Percentiles rank a stretch among this genome's conserved stretches.
Evolutionary conservation across 768 basidiomycete genomes (phyloP).

Genomic region (Lactifluus volemus): DNA sequence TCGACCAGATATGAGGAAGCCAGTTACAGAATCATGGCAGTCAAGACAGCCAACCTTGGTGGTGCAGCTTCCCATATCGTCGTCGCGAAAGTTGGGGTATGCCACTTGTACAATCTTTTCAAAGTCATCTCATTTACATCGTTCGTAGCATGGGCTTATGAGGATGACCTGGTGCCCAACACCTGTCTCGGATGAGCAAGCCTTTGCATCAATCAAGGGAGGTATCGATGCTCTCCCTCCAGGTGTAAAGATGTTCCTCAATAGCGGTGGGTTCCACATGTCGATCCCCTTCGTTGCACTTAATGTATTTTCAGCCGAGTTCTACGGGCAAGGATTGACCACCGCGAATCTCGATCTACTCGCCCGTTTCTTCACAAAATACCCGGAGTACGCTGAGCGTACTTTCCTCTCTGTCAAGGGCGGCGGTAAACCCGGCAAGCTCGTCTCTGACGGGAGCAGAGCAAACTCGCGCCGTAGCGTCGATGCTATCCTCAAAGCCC

Average conservation of each 20-base stretch:
- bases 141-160: slow-evolving; percentile 42
- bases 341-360: slow-evolving; percentile 42
- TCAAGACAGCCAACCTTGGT: slow-evolving; percentile 30
- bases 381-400: slow-evolving; percentile 37
- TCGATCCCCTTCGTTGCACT: not conserved
- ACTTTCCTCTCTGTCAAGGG: slow-evolving; percentile 45
- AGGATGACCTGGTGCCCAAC: slow-evolving; percentile 48
- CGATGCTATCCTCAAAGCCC: slow-evolving; percentile 32
- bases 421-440: not conserved
- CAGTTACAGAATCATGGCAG: slow-evolving; percentile 23
- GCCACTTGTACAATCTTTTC: slow-evolving; percentile 9
- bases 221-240: slow-evolving; percentile 35
- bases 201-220: slow-evolving; percentile 53
- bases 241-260: slow-evolving; percentile 43
- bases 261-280: slow-evolving; percentile 32
- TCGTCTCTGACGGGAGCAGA: slow-evolving; percentile 25
- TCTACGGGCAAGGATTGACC: slow-evolving; percentile 40
- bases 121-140: not conserved
- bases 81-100: slow-evolving; percentile 34
- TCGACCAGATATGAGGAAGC: too few species aligned
- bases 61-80: slow-evolving; percentile 31
- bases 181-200: slow-evolving; percentile 46
- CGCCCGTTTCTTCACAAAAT: slow-evolving; percentile 39
- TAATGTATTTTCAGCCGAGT: slow-evolving; percentile 34
- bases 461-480: slow-evolving; percentile 43